Base-by-base conservation (phyloP, 306 rosid species). In the Lithocarpus polystachyus region DNA sequence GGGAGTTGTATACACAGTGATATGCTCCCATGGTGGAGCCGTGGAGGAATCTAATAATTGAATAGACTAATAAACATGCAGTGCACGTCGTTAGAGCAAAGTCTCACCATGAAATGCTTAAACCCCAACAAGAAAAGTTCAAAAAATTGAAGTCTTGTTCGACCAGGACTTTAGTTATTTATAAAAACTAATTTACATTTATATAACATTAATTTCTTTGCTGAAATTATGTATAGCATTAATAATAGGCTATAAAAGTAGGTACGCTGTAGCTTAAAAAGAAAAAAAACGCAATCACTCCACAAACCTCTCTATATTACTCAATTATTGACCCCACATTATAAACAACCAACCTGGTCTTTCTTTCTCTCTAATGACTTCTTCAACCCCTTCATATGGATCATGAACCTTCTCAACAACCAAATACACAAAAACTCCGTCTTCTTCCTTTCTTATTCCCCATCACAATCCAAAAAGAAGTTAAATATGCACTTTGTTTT, bases 331-430 rank as follows among this genome's bases (percentile, higher is more conserved):
- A n/a, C 73, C 65, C 35, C 53, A 12, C 26, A 55, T 43, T 76
- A 54, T 28, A 5, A 13, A 9, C 52, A 40, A 8, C 17, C 12
- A 23, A 19, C 11, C 20, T 18, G 3, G 5, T 10, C 26, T 20
- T 48, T 13, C 77, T 24, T 29, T 71, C 48, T 9, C 13, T 4
- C 5, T 22, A 19, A 1, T 31, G 77, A 82, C 77, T 24, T 5
- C 52, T 54, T 82, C 81, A 76, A 77, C 59, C 67, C 35, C 64
- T 77, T 70, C 86, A 59, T 24, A 79, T 81, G 98, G 97, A 89
- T 86, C 89, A 77, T 77, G 82, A 88, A 84, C 54, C 59, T 75
- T 75, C 78, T 29, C 15, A 79, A 20, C 77, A 74, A 68, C 48
- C 71, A 79, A 3, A 53, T 48, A 8, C 64, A 73, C 71, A 68